A percentile compares a stretch with the other conserved stretches of the same genome.
phyloP scores from a whole-genome alignment of 169 alveolate genomes.

The Plasmodium malariae region DNA sequence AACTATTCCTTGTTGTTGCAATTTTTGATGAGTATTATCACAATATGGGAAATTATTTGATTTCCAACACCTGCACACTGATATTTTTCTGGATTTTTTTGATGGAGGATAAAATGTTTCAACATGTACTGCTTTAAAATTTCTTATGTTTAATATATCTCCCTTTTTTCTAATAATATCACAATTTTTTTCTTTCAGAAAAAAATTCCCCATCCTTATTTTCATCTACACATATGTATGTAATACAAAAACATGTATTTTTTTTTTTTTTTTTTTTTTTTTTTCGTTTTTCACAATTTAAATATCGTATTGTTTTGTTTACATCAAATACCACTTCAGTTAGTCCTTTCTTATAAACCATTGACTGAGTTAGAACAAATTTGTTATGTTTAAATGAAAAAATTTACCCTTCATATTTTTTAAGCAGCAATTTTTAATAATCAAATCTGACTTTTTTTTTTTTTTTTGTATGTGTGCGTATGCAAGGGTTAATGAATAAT shows the following conservation, averaged over 20 bases:
- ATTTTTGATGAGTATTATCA: conserved; percentile 88
- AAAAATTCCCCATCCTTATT: conserved; percentile 25
- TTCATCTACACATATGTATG: background rate
- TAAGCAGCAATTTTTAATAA: too few species aligned
- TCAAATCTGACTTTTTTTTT: too few species aligned
- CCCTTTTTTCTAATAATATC: conserved; percentile 48
- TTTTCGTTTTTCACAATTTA: background rate
- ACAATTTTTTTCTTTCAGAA: conserved; percentile 20
- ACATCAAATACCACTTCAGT: background rate
- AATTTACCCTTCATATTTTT: too few species aligned
- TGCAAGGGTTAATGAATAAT: too few species aligned
- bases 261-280: background rate
- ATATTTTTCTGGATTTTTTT: conserved; percentile 77
- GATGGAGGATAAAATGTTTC: conserved; percentile 75
- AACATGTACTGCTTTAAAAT: conserved; percentile 75
- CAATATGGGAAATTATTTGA: conserved; percentile 89
- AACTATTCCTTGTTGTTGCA: conserved; percentile 85
- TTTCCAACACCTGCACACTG: conserved; percentile 89
- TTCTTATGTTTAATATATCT: conserved; percentile 49
- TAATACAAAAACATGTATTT: background rate
- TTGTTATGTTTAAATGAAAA: too few species aligned
- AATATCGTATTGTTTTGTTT: too few species aligned
- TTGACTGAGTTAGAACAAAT: too few species aligned
- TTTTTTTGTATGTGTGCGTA: too few species aligned
- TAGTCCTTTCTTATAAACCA: too few species aligned